phyloP scores from a whole-genome alignment of 805 yeast species.

The Barnettozyma botsteinii region DNA sequence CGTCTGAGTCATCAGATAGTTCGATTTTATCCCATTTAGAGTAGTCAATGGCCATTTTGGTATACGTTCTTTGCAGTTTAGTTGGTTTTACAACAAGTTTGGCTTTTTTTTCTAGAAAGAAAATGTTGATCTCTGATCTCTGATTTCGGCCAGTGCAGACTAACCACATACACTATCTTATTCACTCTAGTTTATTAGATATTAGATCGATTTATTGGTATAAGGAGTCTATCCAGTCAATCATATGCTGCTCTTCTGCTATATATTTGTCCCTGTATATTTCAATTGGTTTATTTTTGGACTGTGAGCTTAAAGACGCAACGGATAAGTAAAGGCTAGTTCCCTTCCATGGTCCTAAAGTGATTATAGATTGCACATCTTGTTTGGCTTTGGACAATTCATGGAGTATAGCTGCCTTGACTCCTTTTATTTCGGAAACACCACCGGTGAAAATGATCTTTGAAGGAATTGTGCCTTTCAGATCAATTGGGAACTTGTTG shows the following conservation, averaged over 20 bases:
- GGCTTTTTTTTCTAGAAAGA: not conserved
- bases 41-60: slow-evolving; percentile 77
- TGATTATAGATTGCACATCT: slow-evolving; percentile 4
- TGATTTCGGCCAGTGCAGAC: too few relatives aligned
- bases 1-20: slow-evolving; percentile 91
- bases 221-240: slow-evolving; percentile 22
- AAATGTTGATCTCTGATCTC: too few relatives aligned
- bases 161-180: too few relatives aligned
- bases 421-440: slow-evolving; percentile 20
- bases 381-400: slow-evolving; percentile 9
- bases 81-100: not conserved
- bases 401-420: slow-evolving; percentile 14
- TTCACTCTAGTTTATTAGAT: too few relatives aligned
- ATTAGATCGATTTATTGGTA: not conserved
- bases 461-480: slow-evolving; percentile 10
- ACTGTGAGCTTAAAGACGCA: slow-evolving; percentile 14
- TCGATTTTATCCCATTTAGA: slow-evolving; percentile 98
- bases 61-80: not conserved
- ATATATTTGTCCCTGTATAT: slow-evolving; percentile 21
- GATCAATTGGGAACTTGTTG: slow-evolving; percentile 13
- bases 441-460: slow-evolving; percentile 25
- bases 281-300: slow-evolving; percentile 10
- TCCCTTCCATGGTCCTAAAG: slow-evolving; percentile 25
- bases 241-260: slow-evolving; percentile 13
- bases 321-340: slow-evolving; percentile 25